Conservation (phyloP, 768 basidiomycete genomes). For the Boletus sp. region DNA sequence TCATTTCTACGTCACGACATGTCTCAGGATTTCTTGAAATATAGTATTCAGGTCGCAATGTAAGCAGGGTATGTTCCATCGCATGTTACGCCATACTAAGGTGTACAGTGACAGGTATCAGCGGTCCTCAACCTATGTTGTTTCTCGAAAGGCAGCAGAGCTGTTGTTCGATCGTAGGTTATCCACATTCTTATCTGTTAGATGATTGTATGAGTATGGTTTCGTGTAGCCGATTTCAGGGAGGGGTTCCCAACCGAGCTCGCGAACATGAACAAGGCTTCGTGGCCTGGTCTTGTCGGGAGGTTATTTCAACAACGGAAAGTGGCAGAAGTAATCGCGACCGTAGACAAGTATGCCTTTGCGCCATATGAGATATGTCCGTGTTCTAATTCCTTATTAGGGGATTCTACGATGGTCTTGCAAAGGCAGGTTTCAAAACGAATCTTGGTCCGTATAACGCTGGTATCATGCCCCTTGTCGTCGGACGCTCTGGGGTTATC, state of each 20-base stretch:
- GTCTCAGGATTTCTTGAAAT: no score
- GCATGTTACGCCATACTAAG: no score
- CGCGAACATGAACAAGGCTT: conserved; percentile 4
- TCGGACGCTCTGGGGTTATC: conserved; percentile 33
- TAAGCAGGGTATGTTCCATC: no score
- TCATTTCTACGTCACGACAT: neutral
- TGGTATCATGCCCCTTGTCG: conserved; percentile 29
- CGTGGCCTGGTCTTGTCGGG: neutral
- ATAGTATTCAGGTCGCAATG: no score
- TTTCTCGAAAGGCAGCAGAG: conserved; percentile 1
- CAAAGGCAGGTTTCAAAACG: conserved; percentile 32
- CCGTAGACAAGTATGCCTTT: neutral
- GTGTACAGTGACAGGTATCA: no score
- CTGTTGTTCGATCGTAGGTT: neutral
- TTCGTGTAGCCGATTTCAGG: neutral
- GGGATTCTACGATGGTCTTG: conserved; percentile 33
- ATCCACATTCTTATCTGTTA: neutral
- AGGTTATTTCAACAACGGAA: conserved; percentile 1
- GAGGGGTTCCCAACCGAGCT: neutral
- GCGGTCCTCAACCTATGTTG: neutral
- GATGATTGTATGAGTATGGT: neutral
- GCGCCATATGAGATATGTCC: neutral
- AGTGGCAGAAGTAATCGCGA: neutral
- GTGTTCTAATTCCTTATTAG: conserved; percentile 10
- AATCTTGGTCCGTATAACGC: conserved; percentile 31